These are phyloP conservation scores for Hygrophoropsis aurantiaca DNA, from an alignment of 768 basidiomycete species.

Conservation along the genomic window DNA sequence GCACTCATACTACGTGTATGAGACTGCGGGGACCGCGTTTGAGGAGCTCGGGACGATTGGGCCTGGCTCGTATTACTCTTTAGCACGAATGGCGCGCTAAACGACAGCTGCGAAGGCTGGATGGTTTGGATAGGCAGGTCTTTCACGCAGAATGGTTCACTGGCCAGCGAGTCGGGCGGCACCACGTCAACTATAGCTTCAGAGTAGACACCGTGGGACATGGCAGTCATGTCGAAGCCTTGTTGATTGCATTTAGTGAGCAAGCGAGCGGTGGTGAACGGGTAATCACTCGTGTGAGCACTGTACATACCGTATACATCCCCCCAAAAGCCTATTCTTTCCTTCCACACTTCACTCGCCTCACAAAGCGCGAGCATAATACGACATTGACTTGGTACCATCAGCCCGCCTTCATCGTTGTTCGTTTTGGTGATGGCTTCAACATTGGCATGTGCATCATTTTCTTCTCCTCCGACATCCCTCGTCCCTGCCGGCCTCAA, in stretches of 20 bases:
- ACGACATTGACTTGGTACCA: conserved; percentile 88
- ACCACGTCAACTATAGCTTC: conserved; percentile 88
- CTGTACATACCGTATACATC: conserved; percentile 77
- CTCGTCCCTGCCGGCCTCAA: no score
- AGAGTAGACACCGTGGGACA: conserved; percentile 71
- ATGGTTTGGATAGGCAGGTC: no score
- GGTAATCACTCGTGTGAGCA: not conserved
- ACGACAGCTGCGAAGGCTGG: no score
- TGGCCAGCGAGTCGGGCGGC: conserved; percentile 60
- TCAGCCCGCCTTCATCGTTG: conserved; percentile 77
- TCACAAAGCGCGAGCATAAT: conserved; percentile 86
- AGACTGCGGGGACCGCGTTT: no score
- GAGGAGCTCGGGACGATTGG: no score
- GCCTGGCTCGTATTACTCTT: no score
- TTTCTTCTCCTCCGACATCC: no score
- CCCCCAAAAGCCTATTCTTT: conserved; percentile 87
- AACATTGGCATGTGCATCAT: no score
- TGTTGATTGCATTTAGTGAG: not conserved
- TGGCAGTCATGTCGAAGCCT: conserved; percentile 89
- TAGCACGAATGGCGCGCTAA: no score
- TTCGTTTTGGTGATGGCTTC: no score
- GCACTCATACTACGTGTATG: no score
- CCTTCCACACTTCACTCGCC: conserved; percentile 69
- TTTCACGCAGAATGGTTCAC: conserved; percentile 64
- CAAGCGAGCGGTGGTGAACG: not conserved